A percentile compares a stretch with the other conserved stretches of the same genome.
Evolutionary conservation across 2,329 filamentous ascomycete species (phyloP).

Genomic region (Pseudopithomyces chartarum): DNA sequence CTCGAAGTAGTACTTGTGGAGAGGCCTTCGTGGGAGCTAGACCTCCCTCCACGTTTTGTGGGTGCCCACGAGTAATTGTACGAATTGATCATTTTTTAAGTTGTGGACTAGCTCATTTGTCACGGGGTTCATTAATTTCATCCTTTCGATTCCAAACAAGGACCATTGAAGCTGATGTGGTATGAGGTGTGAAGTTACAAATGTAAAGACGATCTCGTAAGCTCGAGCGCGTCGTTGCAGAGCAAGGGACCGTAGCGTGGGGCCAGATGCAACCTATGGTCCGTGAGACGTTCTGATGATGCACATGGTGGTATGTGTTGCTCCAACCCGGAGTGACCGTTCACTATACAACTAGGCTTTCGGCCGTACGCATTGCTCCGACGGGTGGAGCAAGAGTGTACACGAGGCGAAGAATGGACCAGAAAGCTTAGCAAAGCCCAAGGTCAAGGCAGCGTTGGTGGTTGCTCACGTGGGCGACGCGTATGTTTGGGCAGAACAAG

Average conservation of each 20-base stretch:
- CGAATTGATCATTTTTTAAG: neutral
- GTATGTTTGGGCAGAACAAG: too few species aligned
- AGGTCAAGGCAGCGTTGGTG: too few species aligned
- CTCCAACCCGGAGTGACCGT: too few species aligned
- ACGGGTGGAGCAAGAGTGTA: neutral
- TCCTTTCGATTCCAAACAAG: neutral
- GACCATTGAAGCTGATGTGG: conserved; percentile 2
- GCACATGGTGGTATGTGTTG: neutral
- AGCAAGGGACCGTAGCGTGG: neutral
- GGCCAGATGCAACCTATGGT: neutral
- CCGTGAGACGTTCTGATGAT: conserved; percentile 9
- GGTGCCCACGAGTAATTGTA: conserved; percentile 37
- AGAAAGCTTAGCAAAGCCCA: too few species aligned
- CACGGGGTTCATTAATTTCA: neutral
- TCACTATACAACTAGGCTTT: too few species aligned
- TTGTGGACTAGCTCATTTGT: neutral
- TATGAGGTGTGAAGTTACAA: conserved; percentile 1
- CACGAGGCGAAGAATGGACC: too few species aligned
- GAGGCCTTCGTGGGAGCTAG: conserved; percentile 81
- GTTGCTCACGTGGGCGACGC: too few species aligned
- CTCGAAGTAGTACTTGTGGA: conserved; percentile 89
- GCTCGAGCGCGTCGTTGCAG: neutral
- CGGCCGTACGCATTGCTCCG: conserved; percentile 1
- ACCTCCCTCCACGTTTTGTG: conserved; percentile 70
- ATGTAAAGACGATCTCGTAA: conserved; percentile 6